Conservation (phyloP, 73 alveolate species). For the Symbiodinium pilosum region DNA sequence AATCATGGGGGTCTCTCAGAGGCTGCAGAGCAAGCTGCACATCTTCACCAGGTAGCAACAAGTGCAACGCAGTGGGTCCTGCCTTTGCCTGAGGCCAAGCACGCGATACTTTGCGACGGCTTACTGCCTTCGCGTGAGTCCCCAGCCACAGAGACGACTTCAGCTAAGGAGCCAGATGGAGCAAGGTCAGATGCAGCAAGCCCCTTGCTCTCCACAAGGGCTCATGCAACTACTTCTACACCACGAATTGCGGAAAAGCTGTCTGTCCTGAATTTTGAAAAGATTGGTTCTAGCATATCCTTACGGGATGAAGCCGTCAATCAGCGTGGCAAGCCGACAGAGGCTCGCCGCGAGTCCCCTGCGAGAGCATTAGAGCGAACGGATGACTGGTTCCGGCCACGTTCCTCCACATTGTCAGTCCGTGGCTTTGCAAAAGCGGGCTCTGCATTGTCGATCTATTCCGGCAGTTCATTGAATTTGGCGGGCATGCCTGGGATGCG, state of each 20-base stretch:
- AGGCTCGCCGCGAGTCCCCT: not conserved
- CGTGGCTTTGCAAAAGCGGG: not conserved
- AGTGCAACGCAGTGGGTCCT: conserved; percentile 1
- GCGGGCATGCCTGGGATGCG: not conserved
- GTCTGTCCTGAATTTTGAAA: not conserved
- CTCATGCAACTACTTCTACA: not conserved
- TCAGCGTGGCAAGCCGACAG: not conserved
- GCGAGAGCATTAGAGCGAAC: not conserved
- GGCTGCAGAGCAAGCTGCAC: not conserved
- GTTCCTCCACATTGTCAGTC: not conserved
- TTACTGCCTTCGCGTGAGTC: not conserved
- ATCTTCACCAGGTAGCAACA: not conserved
- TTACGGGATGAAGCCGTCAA: not conserved
- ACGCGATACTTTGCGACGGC: not conserved
- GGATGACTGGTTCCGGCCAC: conserved; percentile 15
- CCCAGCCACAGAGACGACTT: not conserved
- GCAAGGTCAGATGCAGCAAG: not conserved
- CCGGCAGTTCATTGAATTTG: not conserved
- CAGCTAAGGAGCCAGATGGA: not conserved
- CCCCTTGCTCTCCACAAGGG: not conserved
- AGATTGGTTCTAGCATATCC: not conserved
- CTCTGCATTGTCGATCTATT: not conserved
- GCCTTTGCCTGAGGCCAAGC: not conserved
- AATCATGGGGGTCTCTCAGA: not conserved
- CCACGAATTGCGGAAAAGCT: not conserved